Base-by-base conservation (phyloP, 2,329 filamentous ascomycete genomes). In the Didymellaceae sp. region DNA sequence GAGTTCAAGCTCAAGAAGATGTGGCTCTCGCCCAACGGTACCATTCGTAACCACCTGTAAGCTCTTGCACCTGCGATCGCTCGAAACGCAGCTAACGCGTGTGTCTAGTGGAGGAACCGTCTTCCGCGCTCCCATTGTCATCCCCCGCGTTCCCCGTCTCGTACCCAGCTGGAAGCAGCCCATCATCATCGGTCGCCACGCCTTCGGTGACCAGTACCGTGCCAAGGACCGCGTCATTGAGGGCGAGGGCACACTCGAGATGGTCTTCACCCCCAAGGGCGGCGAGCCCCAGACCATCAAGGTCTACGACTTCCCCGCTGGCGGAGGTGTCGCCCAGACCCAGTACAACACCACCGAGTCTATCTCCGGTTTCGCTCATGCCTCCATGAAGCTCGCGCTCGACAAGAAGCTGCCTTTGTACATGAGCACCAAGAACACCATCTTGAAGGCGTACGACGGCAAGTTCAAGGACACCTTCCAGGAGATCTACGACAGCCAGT, bases 341-440 rank as follows among this genome's bases (percentile, higher is more conserved):
- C 92, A 96, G 82, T 99, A 97, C 84, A 99, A 99, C 85, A 97
- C 94, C 20, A 87, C 94, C 69, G 94, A 97, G 75, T 94, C 89
- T 72, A 99, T 99, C 76, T 80, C 82, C 46, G 94, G 94, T 55
- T 99, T 99, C 70, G 94, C 94, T 49, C 94, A 97, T 74, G 89
- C 94, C 57, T 92, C 87, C 64, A 97, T 99, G 86, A 96, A 97
- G 86, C 85, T 97, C 63, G 93, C 94, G 25, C 79, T 97, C 35
- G 82, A 85, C 76, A 94, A 96, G 84, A 81, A 81, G 58, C 81
- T 96, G 62, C 94, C 94, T n/a, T 82, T 99, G 69, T 99, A 97
- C 82, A 95, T 97, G 93, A 96, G 91, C 84, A 99, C 94, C 78
- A 99, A 99, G 88, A 97, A 97, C 84, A 99, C 94, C 65, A 99